Evolutionary conservation across 129 eudicot genomes (phyloP), one percentile per base, ranked within the genome.

Genomic region (Lonicera japonica): DNA sequence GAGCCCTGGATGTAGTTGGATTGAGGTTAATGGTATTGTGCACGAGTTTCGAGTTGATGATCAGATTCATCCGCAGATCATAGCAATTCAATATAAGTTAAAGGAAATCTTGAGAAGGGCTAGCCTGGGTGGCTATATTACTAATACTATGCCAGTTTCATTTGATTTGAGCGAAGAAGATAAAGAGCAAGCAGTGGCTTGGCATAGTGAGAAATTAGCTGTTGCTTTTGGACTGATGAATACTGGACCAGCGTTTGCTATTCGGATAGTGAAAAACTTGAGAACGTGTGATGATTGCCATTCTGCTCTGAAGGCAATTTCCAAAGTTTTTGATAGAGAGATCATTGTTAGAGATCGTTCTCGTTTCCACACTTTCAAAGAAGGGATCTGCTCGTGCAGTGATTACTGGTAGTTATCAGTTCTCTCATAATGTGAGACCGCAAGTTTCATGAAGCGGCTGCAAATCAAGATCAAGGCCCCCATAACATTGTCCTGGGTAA

Each of bases 261-360:
- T 87, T 61, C 73, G 94, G 54, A 67, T 84, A 47, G 86, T 87
- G 63, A 91, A 86, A 66, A 91, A 86, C 20, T 79, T 90, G 21
- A 86, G 97, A 64, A 84, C 88, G 9, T 91, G 94, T 58, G 90
- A 84, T 65, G 97, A 91, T 64, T 91, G 95, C 46, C 97, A 91
- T 57, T 64, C 74, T 11, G 82, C 78, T 77, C 70, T 87, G 19
- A 87, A 84, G 77, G 80, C 82, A 64, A 64, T 84, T 50, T 84
- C 90, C 21, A 71, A 73, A 70, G 70, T 84, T 70, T 91, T 62
- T 69, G 70, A 72, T 41, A 65, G 95, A 38, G 97, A 91, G 74
- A 84, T 91, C 15, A 75, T 87, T 60, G 94, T 91, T 1, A 70
- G 96, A 69, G 96, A 82, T 41, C 85, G 87, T 47, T 79, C 80